Conservation (phyloP, 176 grass and related monocot species). For the Juncus inflexus region DNA sequence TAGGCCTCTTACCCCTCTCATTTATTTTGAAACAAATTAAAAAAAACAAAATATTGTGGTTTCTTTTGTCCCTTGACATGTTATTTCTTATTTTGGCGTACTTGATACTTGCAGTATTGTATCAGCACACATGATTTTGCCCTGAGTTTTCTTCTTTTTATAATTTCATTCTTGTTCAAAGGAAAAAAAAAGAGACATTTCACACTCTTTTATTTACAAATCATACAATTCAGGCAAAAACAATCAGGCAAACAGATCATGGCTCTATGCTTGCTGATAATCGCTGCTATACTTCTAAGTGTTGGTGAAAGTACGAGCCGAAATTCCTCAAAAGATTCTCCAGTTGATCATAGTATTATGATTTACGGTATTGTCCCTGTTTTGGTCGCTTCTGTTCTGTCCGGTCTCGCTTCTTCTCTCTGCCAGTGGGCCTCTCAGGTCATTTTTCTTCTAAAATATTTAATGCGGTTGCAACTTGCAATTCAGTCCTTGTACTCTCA, state of each 20-base stretch:
- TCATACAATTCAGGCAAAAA: slow-evolving; percentile 58
- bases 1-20: not conserved
- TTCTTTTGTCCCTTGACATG: too few species aligned
- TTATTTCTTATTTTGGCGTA: too few species aligned
- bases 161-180: slow-evolving; percentile 4
- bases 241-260: slow-evolving; percentile 75
- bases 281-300: slow-evolving; percentile 76
- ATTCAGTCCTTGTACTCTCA: too few species aligned
- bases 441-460: not conserved
- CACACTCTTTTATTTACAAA: not conserved
- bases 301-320: slow-evolving; percentile 66
- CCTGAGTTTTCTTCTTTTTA: not conserved
- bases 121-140: too few species aligned
- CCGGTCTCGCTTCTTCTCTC: slow-evolving; percentile 81
- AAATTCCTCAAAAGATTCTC: slow-evolving; percentile 38
- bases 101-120: too few species aligned
- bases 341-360: slow-evolving; percentile 48
- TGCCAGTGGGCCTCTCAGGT: slow-evolving; percentile 98
- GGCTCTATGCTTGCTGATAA: slow-evolving; percentile 66
- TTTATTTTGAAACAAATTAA: not conserved
- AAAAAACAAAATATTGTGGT: not conserved
- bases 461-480: too few species aligned
- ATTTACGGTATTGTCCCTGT: slow-evolving; percentile 89
- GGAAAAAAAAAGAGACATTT: slow-evolving; percentile 13
- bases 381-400: slow-evolving; percentile 73